Evolutionary conservation across 2,329 filamentous ascomycete genomes (phyloP).

Genomic region (Neofusicoccum ribis): DNA sequence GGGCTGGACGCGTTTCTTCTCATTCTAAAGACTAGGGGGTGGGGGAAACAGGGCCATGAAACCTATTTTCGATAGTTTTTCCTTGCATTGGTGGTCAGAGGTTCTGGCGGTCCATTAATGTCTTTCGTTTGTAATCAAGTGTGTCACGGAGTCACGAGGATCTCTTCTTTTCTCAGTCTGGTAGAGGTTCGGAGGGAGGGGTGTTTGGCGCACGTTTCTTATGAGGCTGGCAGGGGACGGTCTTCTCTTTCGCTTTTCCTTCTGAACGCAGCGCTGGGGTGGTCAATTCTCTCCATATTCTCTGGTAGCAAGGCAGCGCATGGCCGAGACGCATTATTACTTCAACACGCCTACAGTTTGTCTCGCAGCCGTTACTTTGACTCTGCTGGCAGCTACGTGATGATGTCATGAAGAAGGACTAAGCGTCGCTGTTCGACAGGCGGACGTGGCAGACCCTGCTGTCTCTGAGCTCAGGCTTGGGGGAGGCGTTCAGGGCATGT

Average conservation of each 20-base stretch:
- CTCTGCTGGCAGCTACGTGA: no score
- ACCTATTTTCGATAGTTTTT: conserved; percentile 5
- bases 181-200: conserved; percentile 5
- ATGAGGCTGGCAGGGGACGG: neutral
- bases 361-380: no score
- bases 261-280: neutral
- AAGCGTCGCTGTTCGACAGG: no score
- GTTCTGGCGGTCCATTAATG: conserved; percentile 13
- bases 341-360: neutral
- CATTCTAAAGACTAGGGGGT: neutral
- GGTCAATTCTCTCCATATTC: neutral
- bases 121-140: conserved; percentile 16
- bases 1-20: neutral
- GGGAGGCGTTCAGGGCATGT: neutral
- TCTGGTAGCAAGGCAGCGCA: neutral
- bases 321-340: neutral
- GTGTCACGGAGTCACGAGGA: conserved; percentile 13
- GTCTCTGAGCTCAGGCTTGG: neutral
- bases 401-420: no score
- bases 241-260: neutral
- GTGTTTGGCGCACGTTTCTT: conserved; percentile 8
- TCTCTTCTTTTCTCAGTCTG: neutral
- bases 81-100: neutral
- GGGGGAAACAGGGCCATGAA: neutral
- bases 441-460: no score